Conservation (phyloP, 192 early-diverging fungal species). For the Podila epigama region DNA sequence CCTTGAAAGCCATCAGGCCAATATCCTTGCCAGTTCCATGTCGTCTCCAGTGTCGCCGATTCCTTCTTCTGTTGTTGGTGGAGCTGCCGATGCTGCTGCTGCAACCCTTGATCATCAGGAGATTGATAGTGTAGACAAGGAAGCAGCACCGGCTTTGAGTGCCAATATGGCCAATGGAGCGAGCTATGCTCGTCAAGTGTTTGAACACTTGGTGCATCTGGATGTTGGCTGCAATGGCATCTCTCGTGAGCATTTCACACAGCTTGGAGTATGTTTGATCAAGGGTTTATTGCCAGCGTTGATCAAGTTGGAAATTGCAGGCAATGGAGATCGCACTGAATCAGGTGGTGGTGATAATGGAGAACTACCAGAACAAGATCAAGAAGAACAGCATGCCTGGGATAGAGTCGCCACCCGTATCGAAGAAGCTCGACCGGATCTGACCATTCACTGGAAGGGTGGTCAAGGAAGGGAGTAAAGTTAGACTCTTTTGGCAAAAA, state of each 20-base stretch:
- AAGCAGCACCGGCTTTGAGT: not conserved
- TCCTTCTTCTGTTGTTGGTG: not conserved
- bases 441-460: constrained; percentile 57
- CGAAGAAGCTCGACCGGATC: constrained; percentile 36
- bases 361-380: constrained; percentile 10
- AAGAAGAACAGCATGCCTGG: constrained; percentile 50
- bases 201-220: constrained; percentile 32
- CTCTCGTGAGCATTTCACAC: constrained; percentile 46
- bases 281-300: constrained; percentile 44
- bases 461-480: constrained; percentile 32
- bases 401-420: constrained; percentile 38
- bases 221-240: constrained; percentile 61
- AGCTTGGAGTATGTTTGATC: constrained; percentile 50
- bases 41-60: not conserved
- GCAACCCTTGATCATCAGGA: too few relatives aligned
- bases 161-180: constrained; percentile 9
- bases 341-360: constrained; percentile 23
- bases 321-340: constrained; percentile 53
- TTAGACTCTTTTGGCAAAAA: not conserved
- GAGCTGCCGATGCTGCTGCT: too few relatives aligned
- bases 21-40: not conserved
- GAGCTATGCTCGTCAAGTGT: not conserved
- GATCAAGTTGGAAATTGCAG: constrained; percentile 54
- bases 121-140: not conserved
- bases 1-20: constrained; percentile 16